A percentile compares a stretch with the other conserved stretches of the same genome.
Conservation (phyloP, 2,329 filamentous ascomycete genomes). For the Colletotrichum sojae region DNA sequence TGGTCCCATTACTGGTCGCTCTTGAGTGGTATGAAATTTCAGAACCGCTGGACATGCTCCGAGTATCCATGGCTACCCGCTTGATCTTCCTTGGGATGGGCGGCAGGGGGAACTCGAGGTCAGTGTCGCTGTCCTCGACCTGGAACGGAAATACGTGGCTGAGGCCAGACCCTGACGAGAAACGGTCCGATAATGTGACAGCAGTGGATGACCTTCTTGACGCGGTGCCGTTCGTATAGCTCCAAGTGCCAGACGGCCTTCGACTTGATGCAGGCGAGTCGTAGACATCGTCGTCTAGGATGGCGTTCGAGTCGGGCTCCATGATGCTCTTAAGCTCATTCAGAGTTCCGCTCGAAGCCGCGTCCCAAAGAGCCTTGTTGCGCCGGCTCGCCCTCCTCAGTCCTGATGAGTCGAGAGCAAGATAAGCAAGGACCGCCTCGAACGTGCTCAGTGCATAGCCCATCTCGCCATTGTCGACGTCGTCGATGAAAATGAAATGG, state of each 20-base stretch:
- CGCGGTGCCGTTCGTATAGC: slow-evolving; percentile 59
- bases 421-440: slow-evolving; percentile 92
- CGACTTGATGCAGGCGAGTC: slow-evolving; percentile 56
- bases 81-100: slow-evolving; percentile 71
- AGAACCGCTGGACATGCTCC: slow-evolving; percentile 90
- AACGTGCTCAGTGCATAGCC: slow-evolving; percentile 97
- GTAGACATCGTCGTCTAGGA: slow-evolving; percentile 62
- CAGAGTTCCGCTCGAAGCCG: slow-evolving; percentile 82
- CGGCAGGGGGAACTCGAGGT: slow-evolving; percentile 46
- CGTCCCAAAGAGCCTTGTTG: slow-evolving; percentile 91
- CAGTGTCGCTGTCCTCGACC: slow-evolving; percentile 46
- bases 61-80: slow-evolving; percentile 89
- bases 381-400: slow-evolving; percentile 87
- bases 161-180: slow-evolving; percentile 72
- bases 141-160: slow-evolving; percentile 95
- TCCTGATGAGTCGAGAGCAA: slow-evolving; percentile 84
- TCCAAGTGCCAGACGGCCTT: slow-evolving; percentile 64
- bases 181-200: slow-evolving; percentile 62
- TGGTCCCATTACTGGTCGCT: slow-evolving; percentile 82
- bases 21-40: slow-evolving; percentile 86
- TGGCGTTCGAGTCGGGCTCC: slow-evolving; percentile 74
- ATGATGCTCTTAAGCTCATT: slow-evolving; percentile 83
- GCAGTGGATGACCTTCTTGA: slow-evolving; percentile 60
- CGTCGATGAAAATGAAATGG: slow-evolving; percentile 97
- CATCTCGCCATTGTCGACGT: slow-evolving; percentile 96